A percentile compares a stretch with the other conserved stretches of the same genome.
Evolutionary conservation across 2,329 filamentous ascomycete species (phyloP).

Genomic region (Myriosclerotinia curreyana): DNA sequence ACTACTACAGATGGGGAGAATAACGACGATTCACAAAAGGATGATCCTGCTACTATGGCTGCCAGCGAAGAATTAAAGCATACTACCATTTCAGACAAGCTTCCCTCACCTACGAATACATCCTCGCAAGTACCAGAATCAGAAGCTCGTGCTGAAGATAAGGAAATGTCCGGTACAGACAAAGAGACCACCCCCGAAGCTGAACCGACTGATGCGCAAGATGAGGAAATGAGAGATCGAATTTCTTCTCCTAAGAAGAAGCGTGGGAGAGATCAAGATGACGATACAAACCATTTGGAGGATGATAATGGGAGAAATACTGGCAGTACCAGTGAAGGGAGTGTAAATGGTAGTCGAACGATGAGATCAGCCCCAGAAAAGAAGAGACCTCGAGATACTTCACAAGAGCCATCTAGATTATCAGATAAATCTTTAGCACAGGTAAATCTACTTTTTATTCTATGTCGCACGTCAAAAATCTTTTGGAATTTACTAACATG

Average conservation of each 20-base stretch:
- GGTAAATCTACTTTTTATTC: slow-evolving; percentile 23
- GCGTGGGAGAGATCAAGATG: slow-evolving; percentile 45
- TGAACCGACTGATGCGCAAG: slow-evolving; percentile 42
- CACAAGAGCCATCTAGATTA: slow-evolving; percentile 30
- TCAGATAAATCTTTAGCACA: slow-evolving; percentile 32
- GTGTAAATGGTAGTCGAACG: slow-evolving; percentile 36
- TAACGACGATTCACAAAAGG: slow-evolving; percentile 36
- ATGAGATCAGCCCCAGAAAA: slow-evolving; percentile 59
- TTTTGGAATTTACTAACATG: neutral
- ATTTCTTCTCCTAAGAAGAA: slow-evolving; percentile 65
- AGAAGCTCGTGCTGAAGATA: slow-evolving; percentile 38
- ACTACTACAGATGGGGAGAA: slow-evolving; percentile 26
- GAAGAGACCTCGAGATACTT: slow-evolving; percentile 57
- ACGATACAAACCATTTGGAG: slow-evolving; percentile 45
- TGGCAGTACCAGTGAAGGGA: slow-evolving; percentile 44
- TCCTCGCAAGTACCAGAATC: slow-evolving; percentile 41
- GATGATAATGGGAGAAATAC: slow-evolving; percentile 40
- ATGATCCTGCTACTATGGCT: slow-evolving; percentile 62
- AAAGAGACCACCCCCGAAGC: slow-evolving; percentile 36
- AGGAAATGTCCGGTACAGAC: slow-evolving; percentile 30
- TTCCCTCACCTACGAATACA: slow-evolving; percentile 49
- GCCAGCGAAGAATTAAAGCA: slow-evolving; percentile 63
- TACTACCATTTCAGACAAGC: slow-evolving; percentile 57
- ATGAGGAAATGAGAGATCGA: slow-evolving; percentile 48
- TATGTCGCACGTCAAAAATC: neutral